Evolutionary conservation across 2,329 filamentous ascomycete genomes (phyloP), one percentile per base, ranked within the genome.

Genomic region (Trichoderma gracile): DNA sequence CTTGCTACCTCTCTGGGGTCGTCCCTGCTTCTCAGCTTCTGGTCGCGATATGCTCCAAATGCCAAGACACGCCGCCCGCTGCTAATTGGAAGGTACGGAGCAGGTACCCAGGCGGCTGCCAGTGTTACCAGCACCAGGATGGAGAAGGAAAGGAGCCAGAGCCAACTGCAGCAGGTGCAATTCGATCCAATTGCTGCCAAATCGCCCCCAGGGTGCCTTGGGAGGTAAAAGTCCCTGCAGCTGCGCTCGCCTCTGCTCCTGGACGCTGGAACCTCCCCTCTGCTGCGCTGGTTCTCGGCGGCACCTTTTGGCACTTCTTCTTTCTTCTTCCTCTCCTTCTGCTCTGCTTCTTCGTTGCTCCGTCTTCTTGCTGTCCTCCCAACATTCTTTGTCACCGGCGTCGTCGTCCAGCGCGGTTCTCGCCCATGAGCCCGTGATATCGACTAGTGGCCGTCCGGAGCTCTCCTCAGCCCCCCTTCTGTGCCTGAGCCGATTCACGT

Each of bases 171-270:
- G 58, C 58, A 38, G 38, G 58, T 33, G 38, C 56, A 46, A 59
- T n/a, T 19, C 42, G n/a, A 43, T 38, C 33, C 33, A 38, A 38
- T 38, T 59, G 58, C 58, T 61, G 58, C 58, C 49, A 62, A 54
- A 45, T 38, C 58, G 47, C 58, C 58, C 23, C 27, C 27, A 30
- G 10, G 53, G 59, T 27, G 40, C n/a, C n/a, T n/a, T n/a, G n/a
- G n/a, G n/a, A n/a, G n/a, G n/a, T 14, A 46, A 62, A 53, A 61
- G 58, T 45, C 58, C 58, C 58, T 61, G 58, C 47, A 61, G 58
- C 47, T 38, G 33, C 33, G 12, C 33, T 38, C 33, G 33, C 33
- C 33, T 53, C 47, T 53, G 33, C 45, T 49, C 53, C 38, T 27
- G 10, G 53, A 27, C 54, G 46, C 46, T 60, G 57, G 46, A 33